Percentiles rank a stretch among this genome's conserved stretches.
phyloP scores from a whole-genome alignment of 164 flowering plant genomes.

The Tinospora cordifolia region DNA sequence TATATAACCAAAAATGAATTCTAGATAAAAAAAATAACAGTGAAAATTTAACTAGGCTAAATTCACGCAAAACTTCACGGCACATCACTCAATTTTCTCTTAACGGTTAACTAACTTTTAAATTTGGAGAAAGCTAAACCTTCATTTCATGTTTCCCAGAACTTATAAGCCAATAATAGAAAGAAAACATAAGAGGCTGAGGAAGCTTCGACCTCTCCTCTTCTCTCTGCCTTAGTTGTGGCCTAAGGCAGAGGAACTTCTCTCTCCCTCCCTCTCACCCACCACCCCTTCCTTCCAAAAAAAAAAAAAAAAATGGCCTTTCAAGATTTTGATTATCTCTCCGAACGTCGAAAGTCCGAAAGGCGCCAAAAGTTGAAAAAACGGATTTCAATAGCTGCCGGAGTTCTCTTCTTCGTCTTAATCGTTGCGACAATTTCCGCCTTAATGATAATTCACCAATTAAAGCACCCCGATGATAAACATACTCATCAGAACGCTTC shows the following conservation, averaged over 20 bases:
- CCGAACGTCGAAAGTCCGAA: conserved; percentile 24
- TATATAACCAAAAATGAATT: too few species aligned
- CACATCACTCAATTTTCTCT: conserved; percentile 15
- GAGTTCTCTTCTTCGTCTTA: background rate
- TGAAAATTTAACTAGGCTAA: too few species aligned
- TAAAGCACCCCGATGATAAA: conserved; percentile 1
- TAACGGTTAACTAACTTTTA: conserved; percentile 19
- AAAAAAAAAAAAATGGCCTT: conserved; percentile 16
- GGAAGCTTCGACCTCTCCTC: background rate
- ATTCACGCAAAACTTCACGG: conserved; percentile 8
- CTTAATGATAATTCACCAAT: conserved; percentile 5
- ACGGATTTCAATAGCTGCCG: conserved; percentile 12
- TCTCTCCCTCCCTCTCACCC: conserved; percentile 13
- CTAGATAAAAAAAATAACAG: too few species aligned
- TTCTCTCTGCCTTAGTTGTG: background rate
- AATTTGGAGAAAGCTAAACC: conserved; percentile 3
- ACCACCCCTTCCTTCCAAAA: background rate
- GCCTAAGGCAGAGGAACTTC: background rate
- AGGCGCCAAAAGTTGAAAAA: conserved; percentile 14
- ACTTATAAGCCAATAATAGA: background rate
- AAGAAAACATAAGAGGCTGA: background rate
- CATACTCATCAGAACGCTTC: background rate
- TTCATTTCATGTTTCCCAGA: background rate
- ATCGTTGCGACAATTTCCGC: background rate
- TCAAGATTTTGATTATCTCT: conserved; percentile 20